Evolutionary conservation across 2,329 filamentous ascomycete species (phyloP), one percentile per base, ranked within the genome.

Genomic region (Apiospora hydei): DNA sequence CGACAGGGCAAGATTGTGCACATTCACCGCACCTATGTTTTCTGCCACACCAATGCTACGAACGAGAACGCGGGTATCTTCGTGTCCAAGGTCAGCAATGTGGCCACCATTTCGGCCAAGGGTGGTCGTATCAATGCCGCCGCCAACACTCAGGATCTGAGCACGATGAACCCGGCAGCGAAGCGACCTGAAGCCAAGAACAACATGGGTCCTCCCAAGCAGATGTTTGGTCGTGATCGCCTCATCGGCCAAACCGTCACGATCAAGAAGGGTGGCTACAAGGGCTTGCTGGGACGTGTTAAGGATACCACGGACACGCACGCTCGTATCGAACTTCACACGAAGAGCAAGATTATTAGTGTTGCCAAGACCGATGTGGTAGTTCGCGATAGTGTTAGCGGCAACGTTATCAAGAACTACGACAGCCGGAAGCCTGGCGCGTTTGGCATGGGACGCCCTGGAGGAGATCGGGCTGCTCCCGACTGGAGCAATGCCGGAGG

Each of bases 61-160:
- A 93, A 91, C 61, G 95, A 98, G 80, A 97, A 98, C 79, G 92
- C 94, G 0, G 91, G 96, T 75, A 92, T 98, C 13, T 97, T 97
- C 77, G 96, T 98, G 46, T 92, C 93, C 21, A 91, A 95, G 74
- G 93, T 94, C 61, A 92, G 89, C 77, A 97, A 95, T 79, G 93
- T 99, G 73, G 92, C 92, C 69, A 98, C 95, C 0, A 91, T 98
- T 47, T 95, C 95, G n/a, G 95, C 96, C 53, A 98, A 98, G 85
- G 96, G 95, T 76, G 95, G 95, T 41, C 90, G 95, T 74, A 88
- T 95, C 72, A 92, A 88, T 72, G 86, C 88, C 38, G 84, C 86
- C 14, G 80, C 83, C 5, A 79, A 84, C n/a, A 91, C 93, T 0
- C 93, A 94, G 1, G 96, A 98, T 82, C 86, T 98, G 71, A 92